Conservation (phyloP, 805 yeast genomes). For the Zygoascus ofunaensis region DNA sequence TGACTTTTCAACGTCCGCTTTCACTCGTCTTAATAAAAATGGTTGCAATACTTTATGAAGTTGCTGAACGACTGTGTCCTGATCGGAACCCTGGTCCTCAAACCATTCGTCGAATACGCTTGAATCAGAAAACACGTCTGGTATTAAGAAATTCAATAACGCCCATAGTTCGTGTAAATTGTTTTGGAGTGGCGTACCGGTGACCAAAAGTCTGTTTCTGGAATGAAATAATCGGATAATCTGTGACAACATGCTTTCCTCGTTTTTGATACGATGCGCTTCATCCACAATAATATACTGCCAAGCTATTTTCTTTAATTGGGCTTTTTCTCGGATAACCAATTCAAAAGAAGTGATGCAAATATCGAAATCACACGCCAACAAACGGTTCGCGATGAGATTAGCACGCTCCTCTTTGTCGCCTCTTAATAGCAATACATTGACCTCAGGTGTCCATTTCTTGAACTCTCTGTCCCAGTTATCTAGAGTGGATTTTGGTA, state of each 20-base stretch:
- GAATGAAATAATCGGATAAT: slow-evolving; percentile 85
- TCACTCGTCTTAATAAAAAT: slow-evolving; percentile 78
- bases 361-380: slow-evolving; percentile 77
- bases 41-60: slow-evolving; percentile 81
- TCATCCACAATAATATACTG: slow-evolving; percentile 90
- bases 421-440: slow-evolving; percentile 78
- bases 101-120: slow-evolving; percentile 91
- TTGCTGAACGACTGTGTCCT: slow-evolving; percentile 80
- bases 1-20: slow-evolving; percentile 87
- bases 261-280: slow-evolving; percentile 94
- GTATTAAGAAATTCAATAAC: slow-evolving; percentile 73
- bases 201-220: slow-evolving; percentile 71
- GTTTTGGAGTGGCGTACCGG: slow-evolving; percentile 95
- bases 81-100: slow-evolving; percentile 40
- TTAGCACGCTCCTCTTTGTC: slow-evolving; percentile 65
- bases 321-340: slow-evolving; percentile 80
- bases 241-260: slow-evolving; percentile 81
- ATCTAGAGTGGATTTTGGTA: slow-evolving; percentile 91
- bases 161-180: slow-evolving; percentile 97
- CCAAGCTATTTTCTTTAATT: slow-evolving; percentile 77
- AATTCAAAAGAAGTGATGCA: slow-evolving; percentile 86
- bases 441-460: slow-evolving; percentile 92
- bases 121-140: slow-evolving; percentile 92
- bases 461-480: slow-evolving; percentile 94
- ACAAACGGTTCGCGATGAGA: slow-evolving; percentile 47